Conservation (phyloP, 129 eudicot genomes). For the Lonicera japonica region DNA sequence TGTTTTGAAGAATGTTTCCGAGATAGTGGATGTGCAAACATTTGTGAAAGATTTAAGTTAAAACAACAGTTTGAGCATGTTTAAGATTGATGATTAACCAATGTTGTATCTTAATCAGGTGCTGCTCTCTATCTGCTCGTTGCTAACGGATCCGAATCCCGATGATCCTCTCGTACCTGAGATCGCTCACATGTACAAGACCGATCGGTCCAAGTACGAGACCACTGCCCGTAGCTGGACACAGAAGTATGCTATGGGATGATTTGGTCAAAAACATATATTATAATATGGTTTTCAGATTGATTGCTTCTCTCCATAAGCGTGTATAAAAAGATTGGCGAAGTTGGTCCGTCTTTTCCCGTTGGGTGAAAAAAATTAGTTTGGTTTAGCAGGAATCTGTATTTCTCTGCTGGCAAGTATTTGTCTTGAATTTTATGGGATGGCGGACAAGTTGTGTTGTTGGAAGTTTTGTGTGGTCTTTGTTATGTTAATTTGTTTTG, state of each 20-base stretch:
- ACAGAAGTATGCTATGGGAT: constrained; percentile 24
- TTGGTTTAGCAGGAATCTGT: neutral
- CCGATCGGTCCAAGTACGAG: constrained; percentile 27
- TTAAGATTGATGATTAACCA: neutral
- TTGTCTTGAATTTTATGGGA: neutral
- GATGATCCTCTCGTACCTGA: constrained; percentile 30
- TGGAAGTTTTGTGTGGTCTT: no score
- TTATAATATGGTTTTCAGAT: neutral
- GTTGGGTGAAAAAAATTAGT: neutral
- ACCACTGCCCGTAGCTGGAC: constrained; percentile 31
- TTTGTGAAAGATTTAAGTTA: no score
- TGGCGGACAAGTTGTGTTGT: no score
- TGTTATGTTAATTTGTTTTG: no score
- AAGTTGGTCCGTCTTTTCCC: neutral
- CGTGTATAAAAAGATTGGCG: neutral
- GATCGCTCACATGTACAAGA: constrained; percentile 37
- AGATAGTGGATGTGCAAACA: no score
- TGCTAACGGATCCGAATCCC: constrained; percentile 27
- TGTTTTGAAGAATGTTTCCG: no score
- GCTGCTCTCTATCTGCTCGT: constrained; percentile 24
- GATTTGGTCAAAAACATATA: neutral
- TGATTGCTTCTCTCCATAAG: neutral
- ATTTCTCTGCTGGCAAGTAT: neutral
- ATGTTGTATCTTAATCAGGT: constrained; percentile 9
- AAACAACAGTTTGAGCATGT: no score